Evolutionary conservation across 176 grass and related monocot species (phyloP).

Genomic region (Pontederia crassipes): DNA sequence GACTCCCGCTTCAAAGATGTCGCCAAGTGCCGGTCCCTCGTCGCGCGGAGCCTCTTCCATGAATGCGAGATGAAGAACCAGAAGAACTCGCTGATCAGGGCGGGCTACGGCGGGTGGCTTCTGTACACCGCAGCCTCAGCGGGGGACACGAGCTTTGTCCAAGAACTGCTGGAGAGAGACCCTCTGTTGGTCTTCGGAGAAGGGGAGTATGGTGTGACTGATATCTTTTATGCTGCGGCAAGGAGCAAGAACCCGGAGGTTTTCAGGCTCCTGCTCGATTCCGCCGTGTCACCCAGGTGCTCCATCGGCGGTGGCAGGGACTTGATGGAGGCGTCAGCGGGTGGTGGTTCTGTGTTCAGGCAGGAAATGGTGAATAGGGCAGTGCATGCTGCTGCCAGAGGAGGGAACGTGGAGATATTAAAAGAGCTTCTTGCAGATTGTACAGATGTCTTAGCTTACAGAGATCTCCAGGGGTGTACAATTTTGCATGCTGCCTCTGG

Average conservation of each 20-base stretch:
- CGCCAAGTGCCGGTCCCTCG: conserved; percentile 36
- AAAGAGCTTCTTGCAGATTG: conserved; percentile 44
- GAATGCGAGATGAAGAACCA: conserved; percentile 68
- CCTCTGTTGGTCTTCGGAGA: conserved; percentile 79
- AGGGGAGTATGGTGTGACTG: conserved; percentile 92
- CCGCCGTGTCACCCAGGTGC: conserved; percentile 48
- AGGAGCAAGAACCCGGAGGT: conserved; percentile 43
- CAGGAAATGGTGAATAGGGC: conserved; percentile 77
- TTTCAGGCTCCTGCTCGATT: conserved; percentile 60
- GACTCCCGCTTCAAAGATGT: conserved; percentile 45
- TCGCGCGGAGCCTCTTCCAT: conserved; percentile 43
- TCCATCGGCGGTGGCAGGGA: conserved; percentile 25
- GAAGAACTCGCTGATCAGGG: conserved; percentile 65
- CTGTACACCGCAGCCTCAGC: conserved; percentile 80
- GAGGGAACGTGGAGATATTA: conserved; percentile 68
- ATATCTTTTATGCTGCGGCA: conserved; percentile 73
- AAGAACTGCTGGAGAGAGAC: conserved; percentile 61
- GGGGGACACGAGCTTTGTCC: conserved; percentile 54
- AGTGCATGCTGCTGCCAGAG: conserved; percentile 61
- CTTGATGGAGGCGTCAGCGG: background rate
- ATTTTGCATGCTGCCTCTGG: conserved; percentile 78
- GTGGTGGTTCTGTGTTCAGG: conserved; percentile 31
- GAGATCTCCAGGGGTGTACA: conserved; percentile 67
- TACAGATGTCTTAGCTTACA: conserved; percentile 40
- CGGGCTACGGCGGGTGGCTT: conserved; percentile 90